These are phyloP conservation scores for Bipolaris oryzae DNA, from an alignment of 2,329 filamentous ascomycete species.

Conservation along the genomic window DNA sequence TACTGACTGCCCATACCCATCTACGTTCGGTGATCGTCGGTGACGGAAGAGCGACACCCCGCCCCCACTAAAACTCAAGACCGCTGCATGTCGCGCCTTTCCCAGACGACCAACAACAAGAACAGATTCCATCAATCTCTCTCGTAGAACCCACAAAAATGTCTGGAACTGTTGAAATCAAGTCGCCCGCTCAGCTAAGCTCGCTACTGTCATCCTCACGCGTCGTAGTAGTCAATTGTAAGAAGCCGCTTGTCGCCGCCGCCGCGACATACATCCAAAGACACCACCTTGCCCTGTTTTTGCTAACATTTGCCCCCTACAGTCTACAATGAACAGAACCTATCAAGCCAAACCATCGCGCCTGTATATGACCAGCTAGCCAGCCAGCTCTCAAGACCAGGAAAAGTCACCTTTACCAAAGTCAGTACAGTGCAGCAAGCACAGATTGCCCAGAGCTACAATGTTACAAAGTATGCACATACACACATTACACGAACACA, in stretches of 20 bases:
- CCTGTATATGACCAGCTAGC: slow-evolving; percentile 83
- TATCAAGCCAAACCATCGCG: slow-evolving; percentile 81
- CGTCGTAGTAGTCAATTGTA: slow-evolving; percentile 89
- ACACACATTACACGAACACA: neutral
- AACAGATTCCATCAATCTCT: slow-evolving; percentile 7
- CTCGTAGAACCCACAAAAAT: slow-evolving; percentile 40
- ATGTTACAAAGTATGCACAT: slow-evolving; percentile 66
- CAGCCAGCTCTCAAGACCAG: slow-evolving; percentile 69
- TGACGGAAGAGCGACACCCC: slow-evolving; percentile 26
- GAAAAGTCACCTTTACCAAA: slow-evolving; percentile 82
- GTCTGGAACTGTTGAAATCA: slow-evolving; percentile 53
- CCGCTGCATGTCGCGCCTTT: slow-evolving; percentile 22
- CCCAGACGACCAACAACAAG: slow-evolving; percentile 17
- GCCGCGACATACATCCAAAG: slow-evolving; percentile 8
- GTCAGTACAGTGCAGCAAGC: slow-evolving; percentile 80
- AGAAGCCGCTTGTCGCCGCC: slow-evolving; percentile 50
- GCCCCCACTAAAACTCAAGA: slow-evolving; percentile 25
- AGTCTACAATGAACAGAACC: slow-evolving; percentile 92
- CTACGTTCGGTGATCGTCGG: slow-evolving; percentile 13
- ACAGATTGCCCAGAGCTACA: slow-evolving; percentile 75
- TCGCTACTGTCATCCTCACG: slow-evolving; percentile 73
- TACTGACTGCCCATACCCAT: slow-evolving; percentile 3
- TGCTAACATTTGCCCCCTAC: slow-evolving; percentile 29
- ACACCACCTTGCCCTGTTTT: slow-evolving; percentile 20
- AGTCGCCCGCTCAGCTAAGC: slow-evolving; percentile 50